Evolutionary conservation across 2,329 filamentous ascomycete genomes (phyloP), one percentile per base, ranked within the genome.

Genomic region (Alternaria sp.): DNA sequence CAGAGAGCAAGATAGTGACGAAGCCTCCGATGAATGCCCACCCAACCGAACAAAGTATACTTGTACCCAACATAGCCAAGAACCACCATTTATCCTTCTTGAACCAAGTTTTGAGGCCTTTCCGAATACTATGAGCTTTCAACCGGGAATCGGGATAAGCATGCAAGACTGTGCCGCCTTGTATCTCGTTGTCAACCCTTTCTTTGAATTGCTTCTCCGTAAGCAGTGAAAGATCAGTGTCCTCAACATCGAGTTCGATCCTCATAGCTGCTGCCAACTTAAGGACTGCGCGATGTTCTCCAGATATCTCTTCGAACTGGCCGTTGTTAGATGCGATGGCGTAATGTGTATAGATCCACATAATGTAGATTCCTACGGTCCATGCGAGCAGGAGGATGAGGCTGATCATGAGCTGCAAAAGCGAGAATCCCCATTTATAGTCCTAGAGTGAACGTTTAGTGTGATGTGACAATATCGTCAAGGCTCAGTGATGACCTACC

Each of bases 391-490:
- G 32, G 0, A 40, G 32, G 1, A 3, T 1, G 1, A 40, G 2
- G 32, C 15, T n/a, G 15, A 40, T 40, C 0, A 40, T 40, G 32
- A 40, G 32, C 32, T 40, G 8, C 32, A 40, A 17, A 40, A 40
- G 32, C 0, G 32, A 40, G 5, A 40, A 40, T 40, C 32, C 15
- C 32, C 32, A 40, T 40, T 40, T n/a, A 3, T 40, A 40, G 15
- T 40, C 32, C 32, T 40, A 0, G 1, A 6, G 0, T 3, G 6
- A 0, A n/a, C 0, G 32, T 3, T 40, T n/a, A 40, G 32, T 2
- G 3, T n/a, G 15, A 40, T 0, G 3, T 5, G 15, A 40, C 0
- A 10, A n/a, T 0, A n/a, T 5, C 13, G 5, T 1, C 1, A 17
- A 5, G 2, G 15, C 32, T 1, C 1, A 17, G 1, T 17, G 32